A percentile compares a stretch with the other conserved stretches of the same genome.
These are phyloP conservation scores for Quercus robur DNA, from an alignment of 306 rosid species.

Conservation along the genomic window DNA sequence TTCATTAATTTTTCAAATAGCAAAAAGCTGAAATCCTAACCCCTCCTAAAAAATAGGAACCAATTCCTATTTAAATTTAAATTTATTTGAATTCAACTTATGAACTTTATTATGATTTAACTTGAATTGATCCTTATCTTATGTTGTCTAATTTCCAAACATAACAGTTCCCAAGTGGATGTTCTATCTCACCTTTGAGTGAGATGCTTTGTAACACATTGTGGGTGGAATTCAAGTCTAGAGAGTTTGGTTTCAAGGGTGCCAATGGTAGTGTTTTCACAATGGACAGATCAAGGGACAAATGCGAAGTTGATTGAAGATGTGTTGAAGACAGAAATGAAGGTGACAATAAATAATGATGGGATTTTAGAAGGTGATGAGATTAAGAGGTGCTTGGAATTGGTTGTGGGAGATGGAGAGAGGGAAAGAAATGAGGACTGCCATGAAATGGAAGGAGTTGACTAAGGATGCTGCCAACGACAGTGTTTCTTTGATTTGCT, in stretches of 20 bases:
- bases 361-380: constrained; percentile 33
- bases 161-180: constrained; percentile 39
- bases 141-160: no score
- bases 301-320: constrained; percentile 22
- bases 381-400: constrained; percentile 47
- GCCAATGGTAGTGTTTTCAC: no score
- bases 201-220: constrained; percentile 37
- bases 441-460: constrained; percentile 37
- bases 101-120: no score
- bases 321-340: constrained; percentile 46
- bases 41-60: no score
- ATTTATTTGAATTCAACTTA: no score
- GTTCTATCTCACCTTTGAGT: constrained; percentile 40
- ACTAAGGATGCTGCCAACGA: constrained; percentile 37
- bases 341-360: constrained; percentile 28
- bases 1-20: no score
- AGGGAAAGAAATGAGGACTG: constrained; percentile 35
- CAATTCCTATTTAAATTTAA: no score
- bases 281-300: no score
- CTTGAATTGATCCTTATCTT: no score
- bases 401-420: constrained; percentile 42
- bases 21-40: no score
- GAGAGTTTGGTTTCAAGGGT: no score
- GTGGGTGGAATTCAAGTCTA: no score
- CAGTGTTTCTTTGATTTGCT: constrained; percentile 33